Evolutionary conservation across 2,329 filamentous ascomycete species (phyloP).

Genomic region (Aspergillus costaricaensis): DNA sequence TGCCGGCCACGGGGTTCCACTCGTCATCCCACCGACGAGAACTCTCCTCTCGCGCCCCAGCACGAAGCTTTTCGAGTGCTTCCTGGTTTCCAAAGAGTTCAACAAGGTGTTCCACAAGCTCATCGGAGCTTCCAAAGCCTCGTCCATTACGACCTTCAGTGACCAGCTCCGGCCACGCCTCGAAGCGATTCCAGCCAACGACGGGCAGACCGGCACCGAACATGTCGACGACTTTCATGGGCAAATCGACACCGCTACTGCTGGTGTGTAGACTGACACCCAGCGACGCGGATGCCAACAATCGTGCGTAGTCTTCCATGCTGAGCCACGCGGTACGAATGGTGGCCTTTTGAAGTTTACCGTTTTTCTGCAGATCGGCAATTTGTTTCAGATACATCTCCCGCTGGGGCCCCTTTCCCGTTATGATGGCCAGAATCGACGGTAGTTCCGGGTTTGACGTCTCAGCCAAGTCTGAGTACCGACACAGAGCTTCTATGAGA

Average conservation of each 20-base stretch:
- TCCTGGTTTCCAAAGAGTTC: constrained; percentile 62
- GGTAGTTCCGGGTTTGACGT: constrained; percentile 56
- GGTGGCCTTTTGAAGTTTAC: constrained; percentile 68
- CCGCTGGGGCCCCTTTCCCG: constrained; percentile 87
- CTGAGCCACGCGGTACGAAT: constrained; percentile 84
- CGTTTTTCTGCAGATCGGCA: constrained; percentile 58
- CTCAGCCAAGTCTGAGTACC: constrained; percentile 63
- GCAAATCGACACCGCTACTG: constrained; percentile 89
- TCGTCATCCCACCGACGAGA: constrained; percentile 83
- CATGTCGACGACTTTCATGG: constrained; percentile 99
- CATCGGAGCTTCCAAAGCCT: constrained; percentile 73
- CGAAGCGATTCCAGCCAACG: constrained; percentile 79
- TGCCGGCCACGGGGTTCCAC: constrained; percentile 82
- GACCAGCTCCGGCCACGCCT: constrained; percentile 89
- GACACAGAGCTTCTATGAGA: constrained; percentile 76
- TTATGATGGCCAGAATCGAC: constrained; percentile 82
- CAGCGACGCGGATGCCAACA: constrained; percentile 83
- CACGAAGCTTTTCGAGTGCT: constrained; percentile 63
- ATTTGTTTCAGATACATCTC: constrained; percentile 71
- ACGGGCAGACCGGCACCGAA: constrained; percentile 93
- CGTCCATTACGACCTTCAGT: constrained; percentile 81
- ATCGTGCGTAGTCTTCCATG: constrained; percentile 76
- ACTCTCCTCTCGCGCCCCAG: constrained; percentile 74
- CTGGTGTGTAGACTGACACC: constrained; percentile 92
- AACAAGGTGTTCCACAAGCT: constrained; percentile 64